Conservation (phyloP, 1,139 yeast genomes). For the Saccharomyces hybrid region DNA sequence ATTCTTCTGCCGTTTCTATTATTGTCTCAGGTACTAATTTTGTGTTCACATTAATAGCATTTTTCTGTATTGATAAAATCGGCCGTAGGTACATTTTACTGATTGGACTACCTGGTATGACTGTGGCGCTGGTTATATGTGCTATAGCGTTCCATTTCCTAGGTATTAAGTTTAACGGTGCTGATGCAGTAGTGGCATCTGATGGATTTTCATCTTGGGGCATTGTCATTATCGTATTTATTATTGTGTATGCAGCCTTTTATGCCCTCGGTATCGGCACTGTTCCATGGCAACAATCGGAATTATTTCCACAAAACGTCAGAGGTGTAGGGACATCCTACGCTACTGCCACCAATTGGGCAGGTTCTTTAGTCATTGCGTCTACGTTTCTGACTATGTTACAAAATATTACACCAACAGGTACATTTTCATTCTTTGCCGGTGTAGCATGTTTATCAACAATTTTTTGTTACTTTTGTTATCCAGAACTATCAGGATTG, state of each 20-base stretch:
- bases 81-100: slow-evolving; percentile 80
- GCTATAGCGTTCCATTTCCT: slow-evolving; percentile 86
- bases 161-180: slow-evolving; percentile 48
- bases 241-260: slow-evolving; percentile 80
- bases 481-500: slow-evolving; percentile 88
- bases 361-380: slow-evolving; percentile 85
- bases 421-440: slow-evolving; percentile 87
- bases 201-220: slow-evolving; percentile 75
- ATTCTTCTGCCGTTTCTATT: slow-evolving; percentile 88
- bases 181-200: slow-evolving; percentile 36
- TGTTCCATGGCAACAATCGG: slow-evolving; percentile 98
- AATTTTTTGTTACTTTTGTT: slow-evolving; percentile 67
- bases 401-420: slow-evolving; percentile 86
- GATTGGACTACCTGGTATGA: slow-evolving; percentile 74
- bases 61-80: slow-evolving; percentile 71
- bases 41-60: slow-evolving; percentile 74
- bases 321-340: slow-evolving; percentile 87
- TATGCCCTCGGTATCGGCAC: slow-evolving; percentile 94
- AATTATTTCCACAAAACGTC: slow-evolving; percentile 84
- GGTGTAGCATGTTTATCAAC: slow-evolving; percentile 67
- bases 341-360: slow-evolving; percentile 95
- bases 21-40: slow-evolving; percentile 90
- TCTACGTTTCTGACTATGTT: slow-evolving; percentile 92
- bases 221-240: slow-evolving; percentile 69
- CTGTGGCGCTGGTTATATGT: slow-evolving; percentile 63